Evolutionary conservation across 257 asterid species (phyloP).

Genomic region (Nicotiana attenuata): DNA sequence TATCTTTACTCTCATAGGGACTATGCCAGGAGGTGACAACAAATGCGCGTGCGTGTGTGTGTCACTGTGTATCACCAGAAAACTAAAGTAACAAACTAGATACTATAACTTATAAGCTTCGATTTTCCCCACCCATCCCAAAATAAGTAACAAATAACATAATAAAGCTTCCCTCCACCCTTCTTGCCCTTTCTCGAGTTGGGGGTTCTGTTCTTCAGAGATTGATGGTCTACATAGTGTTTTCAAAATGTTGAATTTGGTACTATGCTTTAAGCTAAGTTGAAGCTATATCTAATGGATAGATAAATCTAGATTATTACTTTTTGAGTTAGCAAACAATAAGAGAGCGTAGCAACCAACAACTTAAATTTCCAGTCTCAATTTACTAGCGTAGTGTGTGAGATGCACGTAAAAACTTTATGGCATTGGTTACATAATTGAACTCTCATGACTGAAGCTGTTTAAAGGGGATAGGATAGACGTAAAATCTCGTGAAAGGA

Average conservation of each 20-base stretch:
- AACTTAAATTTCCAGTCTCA: neutral
- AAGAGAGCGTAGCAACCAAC: neutral
- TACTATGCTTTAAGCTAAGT: neutral
- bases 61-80: too few relatives aligned
- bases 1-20: too few relatives aligned
- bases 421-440: neutral
- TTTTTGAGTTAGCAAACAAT: neutral
- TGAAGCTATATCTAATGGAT: neutral
- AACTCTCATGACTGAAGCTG: neutral
- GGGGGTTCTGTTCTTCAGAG: neutral
- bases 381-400: neutral
- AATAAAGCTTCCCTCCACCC: neutral
- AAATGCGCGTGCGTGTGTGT: too few relatives aligned
- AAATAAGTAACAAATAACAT: too few relatives aligned
- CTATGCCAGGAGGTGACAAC: too few relatives aligned
- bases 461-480: neutral
- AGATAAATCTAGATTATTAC: neutral
- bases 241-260: constrained; percentile 5
- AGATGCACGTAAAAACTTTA: neutral
- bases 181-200: neutral
- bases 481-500: neutral
- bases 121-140: too few relatives aligned
- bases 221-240: neutral
- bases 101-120: too few relatives aligned
- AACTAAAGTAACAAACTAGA: too few relatives aligned